Conservation (phyloP, 139 green algal genomes). For the Volvox reticuliferus region DNA sequence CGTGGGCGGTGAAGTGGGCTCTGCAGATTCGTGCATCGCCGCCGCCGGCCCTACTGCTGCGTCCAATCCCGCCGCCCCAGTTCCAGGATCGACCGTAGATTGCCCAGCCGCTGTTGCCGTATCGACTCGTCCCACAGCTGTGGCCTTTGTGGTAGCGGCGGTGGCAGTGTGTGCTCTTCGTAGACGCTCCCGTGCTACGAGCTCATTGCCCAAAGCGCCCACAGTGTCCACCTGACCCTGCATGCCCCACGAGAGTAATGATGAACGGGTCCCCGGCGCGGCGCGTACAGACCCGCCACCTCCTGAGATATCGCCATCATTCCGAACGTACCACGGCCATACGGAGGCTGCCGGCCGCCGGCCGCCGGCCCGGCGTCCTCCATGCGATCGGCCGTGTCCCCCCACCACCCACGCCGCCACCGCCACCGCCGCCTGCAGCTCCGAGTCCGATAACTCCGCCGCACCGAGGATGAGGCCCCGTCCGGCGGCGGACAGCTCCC, state of each 20-base stretch:
- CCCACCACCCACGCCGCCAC: conserved; percentile 2
- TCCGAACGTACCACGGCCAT: not conserved
- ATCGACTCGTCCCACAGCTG: not conserved
- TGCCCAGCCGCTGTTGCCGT: not conserved
- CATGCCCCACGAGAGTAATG: not conserved
- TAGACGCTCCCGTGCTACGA: not conserved
- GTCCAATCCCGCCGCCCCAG: too few species aligned
- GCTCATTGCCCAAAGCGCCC: not conserved
- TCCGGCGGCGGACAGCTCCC: not conserved
- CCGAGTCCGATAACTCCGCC: not conserved
- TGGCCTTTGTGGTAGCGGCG: not conserved
- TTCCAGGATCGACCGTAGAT: not conserved
- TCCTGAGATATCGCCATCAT: not conserved
- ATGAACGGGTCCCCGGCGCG: too few species aligned
- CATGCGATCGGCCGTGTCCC: not conserved
- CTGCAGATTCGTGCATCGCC: too few species aligned
- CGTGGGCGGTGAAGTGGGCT: too few species aligned
- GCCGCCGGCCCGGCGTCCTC: not conserved
- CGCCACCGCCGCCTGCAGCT: not conserved
- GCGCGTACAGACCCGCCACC: not conserved
- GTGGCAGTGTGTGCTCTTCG: not conserved
- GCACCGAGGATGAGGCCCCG: not conserved
- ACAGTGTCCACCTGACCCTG: not conserved
- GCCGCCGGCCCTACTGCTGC: too few species aligned
- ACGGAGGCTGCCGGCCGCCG: not conserved